Percentiles rank a stretch among this genome's conserved stretches.
phyloP scores from a whole-genome alignment of 2,329 filamentous ascomycete genomes.

The Chaetothyriales sp. region DNA sequence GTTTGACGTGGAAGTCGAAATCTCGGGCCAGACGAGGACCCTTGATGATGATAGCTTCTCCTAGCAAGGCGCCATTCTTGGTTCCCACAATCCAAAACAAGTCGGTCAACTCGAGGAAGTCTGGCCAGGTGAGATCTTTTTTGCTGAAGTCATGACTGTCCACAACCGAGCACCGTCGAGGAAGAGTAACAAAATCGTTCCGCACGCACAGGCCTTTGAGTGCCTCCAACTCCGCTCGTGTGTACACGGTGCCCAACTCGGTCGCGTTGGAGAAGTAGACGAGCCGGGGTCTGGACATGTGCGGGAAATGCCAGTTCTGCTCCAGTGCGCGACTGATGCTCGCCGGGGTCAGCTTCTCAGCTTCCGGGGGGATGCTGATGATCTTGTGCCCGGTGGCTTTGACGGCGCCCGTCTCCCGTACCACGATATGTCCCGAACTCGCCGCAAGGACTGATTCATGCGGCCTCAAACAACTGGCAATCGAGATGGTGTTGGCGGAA shows the following conservation, averaged over 20 bases:
- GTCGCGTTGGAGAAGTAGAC: conserved; percentile 42
- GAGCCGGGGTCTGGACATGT: conserved; percentile 39
- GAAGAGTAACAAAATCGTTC: conserved; percentile 28
- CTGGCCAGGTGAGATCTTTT: conserved; percentile 33
- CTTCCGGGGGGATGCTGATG: conserved; percentile 33
- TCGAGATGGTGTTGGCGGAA: conserved; percentile 40
- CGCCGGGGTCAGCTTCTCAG: conserved; percentile 36
- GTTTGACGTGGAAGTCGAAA: conserved; percentile 40
- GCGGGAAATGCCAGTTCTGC: conserved; percentile 39
- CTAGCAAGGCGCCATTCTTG: conserved; percentile 38
- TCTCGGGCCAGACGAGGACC: conserved; percentile 29
- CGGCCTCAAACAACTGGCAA: conserved; percentile 37
- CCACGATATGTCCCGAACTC: conserved; percentile 37
- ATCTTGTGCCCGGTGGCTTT: conserved; percentile 41
- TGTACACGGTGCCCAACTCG: conserved; percentile 38
- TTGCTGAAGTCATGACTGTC: conserved; percentile 28
- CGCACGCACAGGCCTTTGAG: conserved; percentile 33
- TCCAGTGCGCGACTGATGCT: conserved; percentile 31
- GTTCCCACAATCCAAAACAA: conserved; percentile 44
- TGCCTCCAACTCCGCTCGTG: conserved; percentile 28
- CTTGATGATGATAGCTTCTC: conserved; percentile 39
- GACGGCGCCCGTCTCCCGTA: conserved; percentile 38
- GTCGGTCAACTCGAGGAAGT: conserved; percentile 36
- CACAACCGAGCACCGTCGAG: conserved; percentile 39
- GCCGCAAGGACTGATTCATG: conserved; percentile 41